Conservation (phyloP, 2,329 filamentous ascomycete genomes). For the Aspergillus sp. region DNA sequence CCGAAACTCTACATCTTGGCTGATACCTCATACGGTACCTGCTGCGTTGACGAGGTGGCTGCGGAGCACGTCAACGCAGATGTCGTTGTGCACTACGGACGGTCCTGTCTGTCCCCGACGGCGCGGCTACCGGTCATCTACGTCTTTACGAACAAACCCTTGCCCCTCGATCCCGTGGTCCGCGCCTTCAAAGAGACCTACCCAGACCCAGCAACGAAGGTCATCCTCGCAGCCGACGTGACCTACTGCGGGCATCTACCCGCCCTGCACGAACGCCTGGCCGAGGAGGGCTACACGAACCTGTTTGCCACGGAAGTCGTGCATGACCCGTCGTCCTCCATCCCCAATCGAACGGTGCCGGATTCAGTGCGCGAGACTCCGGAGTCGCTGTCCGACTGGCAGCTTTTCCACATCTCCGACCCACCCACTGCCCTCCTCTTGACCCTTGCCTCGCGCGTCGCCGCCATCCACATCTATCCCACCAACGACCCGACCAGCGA, state of each 20-base stretch:
- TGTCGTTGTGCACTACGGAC: constrained; percentile 89
- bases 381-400: constrained; percentile 61
- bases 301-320: constrained; percentile 70
- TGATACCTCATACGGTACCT: constrained; percentile 95
- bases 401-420: constrained; percentile 80
- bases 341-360: constrained; percentile 80
- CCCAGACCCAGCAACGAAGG: constrained; percentile 58
- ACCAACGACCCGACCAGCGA: constrained; percentile 43
- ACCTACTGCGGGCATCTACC: constrained; percentile 77
- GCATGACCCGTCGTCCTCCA: constrained; percentile 72
- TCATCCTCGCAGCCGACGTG: constrained; percentile 85
- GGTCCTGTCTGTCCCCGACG: constrained; percentile 88
- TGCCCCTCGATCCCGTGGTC: constrained; percentile 62
- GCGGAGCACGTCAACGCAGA: constrained; percentile 91
- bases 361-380: constrained; percentile 45
- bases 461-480: constrained; percentile 74
- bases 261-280: constrained; percentile 55
- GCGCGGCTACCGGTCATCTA: constrained; percentile 84
- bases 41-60: constrained; percentile 95
- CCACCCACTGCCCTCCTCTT: constrained; percentile 81
- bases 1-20: constrained; percentile 75
- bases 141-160: constrained; percentile 74
- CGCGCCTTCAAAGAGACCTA: constrained; percentile 69
- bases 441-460: constrained; percentile 79
- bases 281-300: constrained; percentile 64